Conservation (phyloP, 2,329 filamentous ascomycete species). For the Capronia coronata region DNA sequence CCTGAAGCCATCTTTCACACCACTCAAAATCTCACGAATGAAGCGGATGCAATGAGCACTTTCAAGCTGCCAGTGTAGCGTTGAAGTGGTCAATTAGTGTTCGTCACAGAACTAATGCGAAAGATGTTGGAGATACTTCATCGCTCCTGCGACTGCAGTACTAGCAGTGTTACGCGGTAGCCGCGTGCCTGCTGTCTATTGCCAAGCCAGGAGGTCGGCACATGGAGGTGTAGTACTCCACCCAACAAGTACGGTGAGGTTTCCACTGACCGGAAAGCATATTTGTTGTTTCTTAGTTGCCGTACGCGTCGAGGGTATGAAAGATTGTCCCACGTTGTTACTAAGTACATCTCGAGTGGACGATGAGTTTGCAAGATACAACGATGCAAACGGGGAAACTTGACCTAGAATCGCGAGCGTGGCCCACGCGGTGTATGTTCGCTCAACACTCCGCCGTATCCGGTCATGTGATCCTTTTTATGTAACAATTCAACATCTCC, state of each 20-base stretch:
- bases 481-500: slow-evolving; percentile 3
- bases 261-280: no score
- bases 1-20: slow-evolving; percentile 68
- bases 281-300: no score
- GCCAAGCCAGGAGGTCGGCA: background rate
- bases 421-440: no score
- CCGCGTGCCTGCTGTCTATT: background rate
- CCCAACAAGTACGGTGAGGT: background rate
- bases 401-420: no score
- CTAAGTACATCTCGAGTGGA: no score
- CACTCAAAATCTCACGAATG: background rate
- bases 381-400: no score
- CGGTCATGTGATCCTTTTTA: background rate
- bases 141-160: background rate
- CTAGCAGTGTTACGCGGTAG: background rate
- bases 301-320: no score
- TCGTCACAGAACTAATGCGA: background rate
- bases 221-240: background rate
- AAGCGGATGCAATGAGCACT: background rate
- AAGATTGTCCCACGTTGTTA: no score
- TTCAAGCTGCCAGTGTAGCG: background rate
- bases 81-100: background rate
- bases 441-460: background rate
- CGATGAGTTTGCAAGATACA: no score
- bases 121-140: slow-evolving; percentile 3